Conservation (phyloP, 2,329 filamentous ascomycete genomes). For the Calonectria naviculata region DNA sequence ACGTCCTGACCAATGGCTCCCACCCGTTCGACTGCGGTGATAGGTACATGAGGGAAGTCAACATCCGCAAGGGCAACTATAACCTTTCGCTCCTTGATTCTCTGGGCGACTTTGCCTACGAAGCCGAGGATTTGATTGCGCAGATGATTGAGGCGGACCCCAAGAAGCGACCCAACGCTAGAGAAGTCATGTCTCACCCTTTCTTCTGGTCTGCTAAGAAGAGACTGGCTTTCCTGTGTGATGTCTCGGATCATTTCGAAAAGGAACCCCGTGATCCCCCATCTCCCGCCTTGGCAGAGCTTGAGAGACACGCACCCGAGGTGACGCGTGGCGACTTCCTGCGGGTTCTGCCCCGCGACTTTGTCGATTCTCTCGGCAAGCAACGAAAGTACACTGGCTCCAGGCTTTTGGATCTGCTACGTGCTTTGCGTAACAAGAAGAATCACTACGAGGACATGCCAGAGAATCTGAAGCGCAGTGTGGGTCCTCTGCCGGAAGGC, state of each 20-base stretch:
- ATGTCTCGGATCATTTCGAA: constrained; percentile 96
- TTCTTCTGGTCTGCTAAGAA: constrained; percentile 97
- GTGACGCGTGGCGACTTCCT: constrained; percentile 82
- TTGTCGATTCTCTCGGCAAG: constrained; percentile 90
- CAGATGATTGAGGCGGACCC: constrained; percentile 76
- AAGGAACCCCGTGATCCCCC: constrained; percentile 89
- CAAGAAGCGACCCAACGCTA: constrained; percentile 74
- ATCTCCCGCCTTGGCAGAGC: constrained; percentile 71
- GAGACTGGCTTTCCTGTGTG: constrained; percentile 90
- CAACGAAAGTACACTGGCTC: constrained; percentile 94
- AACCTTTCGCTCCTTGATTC: constrained; percentile 77
- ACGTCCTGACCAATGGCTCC: constrained; percentile 91
- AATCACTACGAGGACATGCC: constrained; percentile 99
- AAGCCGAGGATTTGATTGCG: constrained; percentile 87
- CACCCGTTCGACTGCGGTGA: constrained; percentile 97
- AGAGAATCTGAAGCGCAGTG: constrained; percentile 74
- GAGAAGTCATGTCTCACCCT: constrained; percentile 87
- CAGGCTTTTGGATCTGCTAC: constrained; percentile 84
- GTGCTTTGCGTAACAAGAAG: constrained; percentile 93
- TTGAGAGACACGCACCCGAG: constrained; percentile 63
- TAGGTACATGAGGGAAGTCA: constrained; percentile 94
- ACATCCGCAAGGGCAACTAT: constrained; percentile 91
- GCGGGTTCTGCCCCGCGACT: constrained; percentile 78
- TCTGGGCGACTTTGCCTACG: constrained; percentile 85
- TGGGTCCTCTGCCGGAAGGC: constrained; percentile 81